Evolutionary conservation across 2,329 filamentous ascomycete species (phyloP).

Genomic region (Aspergillus spinulosporus): DNA sequence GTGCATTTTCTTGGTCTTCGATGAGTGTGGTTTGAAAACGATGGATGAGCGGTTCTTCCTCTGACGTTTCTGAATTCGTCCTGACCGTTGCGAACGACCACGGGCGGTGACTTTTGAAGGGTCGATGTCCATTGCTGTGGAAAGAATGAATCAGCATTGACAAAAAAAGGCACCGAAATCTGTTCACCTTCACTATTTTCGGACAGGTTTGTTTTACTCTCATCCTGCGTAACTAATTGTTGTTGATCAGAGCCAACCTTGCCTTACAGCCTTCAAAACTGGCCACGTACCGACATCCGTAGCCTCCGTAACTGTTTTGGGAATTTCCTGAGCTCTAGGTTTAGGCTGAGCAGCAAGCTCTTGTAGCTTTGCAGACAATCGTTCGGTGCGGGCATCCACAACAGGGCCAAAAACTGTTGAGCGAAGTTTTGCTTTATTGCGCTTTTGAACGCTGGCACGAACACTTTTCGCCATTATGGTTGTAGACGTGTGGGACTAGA

Average conservation of each 20-base stretch:
- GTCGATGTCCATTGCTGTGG: slow-evolving; percentile 44
- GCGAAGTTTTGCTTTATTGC: slow-evolving; percentile 79
- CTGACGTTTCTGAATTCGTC: slow-evolving; percentile 42
- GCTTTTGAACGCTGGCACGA: slow-evolving; percentile 75
- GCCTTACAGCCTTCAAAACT: not conserved
- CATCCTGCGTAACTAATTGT: slow-evolving; percentile 22
- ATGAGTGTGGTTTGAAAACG: slow-evolving; percentile 38
- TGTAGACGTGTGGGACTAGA: too few species aligned
- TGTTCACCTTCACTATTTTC: slow-evolving; percentile 27
- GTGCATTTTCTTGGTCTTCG: slow-evolving; percentile 32
- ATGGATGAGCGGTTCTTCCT: slow-evolving; percentile 41
- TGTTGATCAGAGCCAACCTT: slow-evolving; percentile 11
- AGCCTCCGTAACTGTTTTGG: slow-evolving; percentile 27
- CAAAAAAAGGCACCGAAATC: not conserved
- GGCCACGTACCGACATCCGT: slow-evolving; percentile 29
- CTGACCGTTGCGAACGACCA: slow-evolving; percentile 29
- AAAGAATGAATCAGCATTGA: slow-evolving; percentile 3
- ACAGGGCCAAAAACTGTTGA: slow-evolving; percentile 79
- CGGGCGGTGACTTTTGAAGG: slow-evolving; percentile 25
- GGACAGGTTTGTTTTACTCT: slow-evolving; percentile 16
- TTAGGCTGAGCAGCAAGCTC: slow-evolving; percentile 77
- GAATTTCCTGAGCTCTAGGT: slow-evolving; percentile 55
- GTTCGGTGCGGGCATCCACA: slow-evolving; percentile 74
- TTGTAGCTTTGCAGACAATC: slow-evolving; percentile 81
- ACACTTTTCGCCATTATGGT: slow-evolving; percentile 80